Evolutionary conservation across 2,329 filamentous ascomycete genomes (phyloP).

Genomic region (Magnaporthiopsis incrustans): DNA sequence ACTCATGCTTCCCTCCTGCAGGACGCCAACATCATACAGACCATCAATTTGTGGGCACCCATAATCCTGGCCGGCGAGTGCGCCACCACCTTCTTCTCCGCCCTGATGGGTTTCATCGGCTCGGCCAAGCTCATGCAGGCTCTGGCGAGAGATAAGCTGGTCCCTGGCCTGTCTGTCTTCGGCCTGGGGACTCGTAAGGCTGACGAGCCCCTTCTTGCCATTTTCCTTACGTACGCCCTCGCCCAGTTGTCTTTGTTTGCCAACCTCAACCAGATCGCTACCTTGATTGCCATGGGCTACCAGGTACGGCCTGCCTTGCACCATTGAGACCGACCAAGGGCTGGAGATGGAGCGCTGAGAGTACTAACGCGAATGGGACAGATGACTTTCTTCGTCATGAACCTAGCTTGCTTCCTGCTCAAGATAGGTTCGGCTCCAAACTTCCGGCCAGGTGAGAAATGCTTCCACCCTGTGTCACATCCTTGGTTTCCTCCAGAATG

Average conservation of each 20-base stretch:
- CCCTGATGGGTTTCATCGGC: slow-evolving; percentile 79
- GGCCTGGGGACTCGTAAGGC: slow-evolving; percentile 61
- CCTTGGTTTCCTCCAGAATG: background rate
- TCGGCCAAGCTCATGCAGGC: slow-evolving; percentile 80
- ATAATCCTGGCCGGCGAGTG: slow-evolving; percentile 76
- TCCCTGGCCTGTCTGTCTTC: slow-evolving; percentile 69
- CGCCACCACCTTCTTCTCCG: slow-evolving; percentile 75
- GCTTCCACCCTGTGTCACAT: background rate
- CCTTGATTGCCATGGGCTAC: slow-evolving; percentile 85
- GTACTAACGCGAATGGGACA: slow-evolving; percentile 17
- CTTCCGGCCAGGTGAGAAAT: slow-evolving; percentile 54
- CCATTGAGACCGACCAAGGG: background rate
- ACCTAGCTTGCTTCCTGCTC: slow-evolving; percentile 76
- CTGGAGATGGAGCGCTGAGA: slow-evolving; percentile 9
- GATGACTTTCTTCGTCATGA: slow-evolving; percentile 88
- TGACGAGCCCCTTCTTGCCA: slow-evolving; percentile 71
- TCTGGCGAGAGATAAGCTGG: slow-evolving; percentile 67
- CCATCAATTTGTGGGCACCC: slow-evolving; percentile 67
- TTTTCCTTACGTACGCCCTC: slow-evolving; percentile 66
- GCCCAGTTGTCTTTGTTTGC: slow-evolving; percentile 75
- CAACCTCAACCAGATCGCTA: slow-evolving; percentile 81
- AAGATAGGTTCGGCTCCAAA: slow-evolving; percentile 85
- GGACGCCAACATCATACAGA: slow-evolving; percentile 72
- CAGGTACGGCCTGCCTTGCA: slow-evolving; percentile 36
- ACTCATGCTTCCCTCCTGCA: slow-evolving; percentile 65